Conservation (phyloP, 768 basidiomycete species). For the Auricularia sp. region DNA sequence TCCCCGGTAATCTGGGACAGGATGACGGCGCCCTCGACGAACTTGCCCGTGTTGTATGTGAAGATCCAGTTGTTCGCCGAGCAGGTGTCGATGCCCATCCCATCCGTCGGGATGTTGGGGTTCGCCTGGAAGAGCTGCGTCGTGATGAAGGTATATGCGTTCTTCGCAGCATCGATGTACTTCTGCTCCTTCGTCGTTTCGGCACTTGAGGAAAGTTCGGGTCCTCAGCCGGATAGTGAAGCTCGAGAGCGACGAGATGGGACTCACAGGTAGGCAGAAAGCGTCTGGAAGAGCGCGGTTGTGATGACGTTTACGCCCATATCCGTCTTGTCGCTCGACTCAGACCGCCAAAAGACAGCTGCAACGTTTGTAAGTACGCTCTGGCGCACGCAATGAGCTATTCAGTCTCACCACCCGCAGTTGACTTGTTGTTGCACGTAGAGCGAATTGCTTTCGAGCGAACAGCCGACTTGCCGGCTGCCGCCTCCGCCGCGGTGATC, state of each 20-base stretch:
- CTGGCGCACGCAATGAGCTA: too few relatives aligned
- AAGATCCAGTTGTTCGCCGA: conserved; percentile 39
- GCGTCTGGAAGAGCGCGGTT: neutral
- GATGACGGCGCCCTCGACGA: conserved; percentile 41
- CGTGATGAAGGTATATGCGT: conserved; percentile 40
- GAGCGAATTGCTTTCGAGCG: conserved; percentile 33
- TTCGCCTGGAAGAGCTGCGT: conserved; percentile 32
- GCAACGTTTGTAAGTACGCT: neutral
- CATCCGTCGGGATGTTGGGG: conserved; percentile 36
- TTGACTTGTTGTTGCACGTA: conserved; percentile 41
- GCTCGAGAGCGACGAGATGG: neutral
- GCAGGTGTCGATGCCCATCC: conserved; percentile 37
- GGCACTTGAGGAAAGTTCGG: conserved; percentile 39
- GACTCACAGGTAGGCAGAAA: neutral
- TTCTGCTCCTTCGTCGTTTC: conserved; percentile 35
- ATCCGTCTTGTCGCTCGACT: conserved; percentile 30
- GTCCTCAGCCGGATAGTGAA: neutral
- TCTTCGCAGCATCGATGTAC: conserved; percentile 37
- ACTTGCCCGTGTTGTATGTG: conserved; percentile 48
- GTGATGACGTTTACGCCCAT: conserved; percentile 40
- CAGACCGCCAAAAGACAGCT: conserved; percentile 44
- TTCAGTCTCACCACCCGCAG: conserved; percentile 33
- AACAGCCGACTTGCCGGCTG: conserved; percentile 26
- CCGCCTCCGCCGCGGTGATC: conserved; percentile 32
- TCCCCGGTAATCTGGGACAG: conserved; percentile 35